Conservation (phyloP, 176 grass and related monocot species). For the Cenchrus americanus region DNA sequence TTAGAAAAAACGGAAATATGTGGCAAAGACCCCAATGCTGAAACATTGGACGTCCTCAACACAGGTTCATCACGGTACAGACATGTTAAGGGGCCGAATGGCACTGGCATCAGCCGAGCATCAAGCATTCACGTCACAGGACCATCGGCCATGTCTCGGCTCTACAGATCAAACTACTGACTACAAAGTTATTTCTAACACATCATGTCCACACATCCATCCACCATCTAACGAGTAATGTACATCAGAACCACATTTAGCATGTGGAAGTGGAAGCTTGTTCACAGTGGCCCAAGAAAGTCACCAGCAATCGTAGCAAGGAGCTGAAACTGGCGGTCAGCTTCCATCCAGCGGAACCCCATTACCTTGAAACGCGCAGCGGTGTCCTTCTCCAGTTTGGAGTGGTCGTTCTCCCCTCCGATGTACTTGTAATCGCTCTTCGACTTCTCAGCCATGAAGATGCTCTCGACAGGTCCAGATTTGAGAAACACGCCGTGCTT, state of each 20-base stretch:
- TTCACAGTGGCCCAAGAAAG: slow-evolving; percentile 84
- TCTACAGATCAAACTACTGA: neutral
- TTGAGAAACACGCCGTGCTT: slow-evolving; percentile 89
- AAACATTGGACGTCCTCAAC: too few relatives aligned
- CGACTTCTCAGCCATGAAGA: slow-evolving; percentile 75
- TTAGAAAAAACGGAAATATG: too few relatives aligned
- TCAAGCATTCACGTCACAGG: neutral
- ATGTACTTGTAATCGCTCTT: slow-evolving; percentile 83
- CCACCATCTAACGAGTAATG: slow-evolving; percentile 26
- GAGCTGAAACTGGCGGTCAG: slow-evolving; percentile 80
- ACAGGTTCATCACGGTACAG: neutral
- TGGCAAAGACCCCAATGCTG: too few relatives aligned
- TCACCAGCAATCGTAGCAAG: slow-evolving; percentile 80
- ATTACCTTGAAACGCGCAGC: slow-evolving; percentile 80
- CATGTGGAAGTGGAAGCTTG: neutral
- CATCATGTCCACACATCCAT: slow-evolving; percentile 19
- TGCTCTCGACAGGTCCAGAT: slow-evolving; percentile 72
- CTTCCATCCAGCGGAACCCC: slow-evolving; percentile 87
- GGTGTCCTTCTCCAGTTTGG: slow-evolving; percentile 81
- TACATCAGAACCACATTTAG: slow-evolving; percentile 5
- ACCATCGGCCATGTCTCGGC: neutral
- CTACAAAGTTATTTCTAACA: slow-evolving; percentile 8
- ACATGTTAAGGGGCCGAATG: neutral
- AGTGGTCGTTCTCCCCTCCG: slow-evolving; percentile 70
- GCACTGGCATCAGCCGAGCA: neutral